Evolutionary conservation across 75 land plant species (phyloP), one percentile per base, ranked within the genome.

Genomic region (Picea glauca): DNA sequence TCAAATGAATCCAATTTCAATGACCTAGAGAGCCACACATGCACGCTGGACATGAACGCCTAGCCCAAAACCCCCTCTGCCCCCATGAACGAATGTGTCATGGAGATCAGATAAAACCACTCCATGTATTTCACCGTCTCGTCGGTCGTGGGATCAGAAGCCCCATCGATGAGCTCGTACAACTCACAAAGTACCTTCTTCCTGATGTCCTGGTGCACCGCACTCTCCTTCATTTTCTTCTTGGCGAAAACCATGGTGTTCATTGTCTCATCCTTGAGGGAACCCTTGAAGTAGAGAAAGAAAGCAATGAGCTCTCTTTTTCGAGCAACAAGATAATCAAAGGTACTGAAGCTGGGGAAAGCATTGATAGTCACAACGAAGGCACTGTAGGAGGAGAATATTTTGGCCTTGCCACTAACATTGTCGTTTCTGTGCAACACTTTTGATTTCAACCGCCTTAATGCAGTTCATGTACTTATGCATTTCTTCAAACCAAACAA

Each of bases 21-120:
- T 0, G 61, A 62, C 66, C 87, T 88, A 13, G 68, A 63, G 12
- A 87, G 60, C 98, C 98, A 94, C 13, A 90, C 40, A 62, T 82
- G 86, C 75, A 79, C 86, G 57, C 85, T 89, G 7, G 81, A 80
- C 5, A 74, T 80, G 17, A 89, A 80, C 65, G 84, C 91, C 82
- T 76, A 26, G 26, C 26, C 98, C 0, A 93, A 94, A 26, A 83
- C 90, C 15, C 92, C 94, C 57, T 83, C 85, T 4, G 91, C 94
- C 5, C 78, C 70, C n/a, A 88, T 88, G 73, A 95, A 95, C 0
- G 92, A 89, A 77, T 89, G 89, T 58, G 88, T 89, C 98, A 95
- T 95, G 17, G 98, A 95, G 12, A 87, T 83, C 11, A 95, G 86
- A 75, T 90, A 95, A 80, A 92, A 92, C 92, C 89, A 85, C 83